phyloP scores from a whole-genome alignment of 2,329 filamentous ascomycete genomes.

The Blastomyces silverae region DNA sequence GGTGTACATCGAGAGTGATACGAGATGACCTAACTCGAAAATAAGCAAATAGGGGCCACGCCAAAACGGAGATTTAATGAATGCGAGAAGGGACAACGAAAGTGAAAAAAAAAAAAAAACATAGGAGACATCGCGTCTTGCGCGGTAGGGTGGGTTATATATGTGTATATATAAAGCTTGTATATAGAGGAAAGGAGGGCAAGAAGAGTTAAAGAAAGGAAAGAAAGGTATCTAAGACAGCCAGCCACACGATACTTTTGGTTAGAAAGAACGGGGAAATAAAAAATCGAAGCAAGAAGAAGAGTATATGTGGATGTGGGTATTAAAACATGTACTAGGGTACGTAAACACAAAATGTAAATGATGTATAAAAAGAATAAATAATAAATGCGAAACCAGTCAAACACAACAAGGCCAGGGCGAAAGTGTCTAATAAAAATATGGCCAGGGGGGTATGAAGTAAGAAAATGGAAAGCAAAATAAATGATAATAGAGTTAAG shows the following conservation, averaged over 20 bases:
- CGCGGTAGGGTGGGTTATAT: conserved; percentile 11
- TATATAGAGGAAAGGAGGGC: background rate
- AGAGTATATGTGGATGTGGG: conserved; percentile 3
- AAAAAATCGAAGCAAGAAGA: background rate
- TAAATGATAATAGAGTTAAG: conserved; percentile 17
- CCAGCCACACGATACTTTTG: conserved; percentile 1
- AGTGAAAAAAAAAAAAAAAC: background rate
- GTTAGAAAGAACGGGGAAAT: background rate
- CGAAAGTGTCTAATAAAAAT: conserved; percentile 20
- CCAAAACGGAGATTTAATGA: background rate
- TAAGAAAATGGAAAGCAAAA: conserved; percentile 15
- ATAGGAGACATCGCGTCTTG: conserved; percentile 12
- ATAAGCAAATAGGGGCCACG: background rate
- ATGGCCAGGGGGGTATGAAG: conserved; percentile 20
- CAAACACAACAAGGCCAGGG: conserved; percentile 20
- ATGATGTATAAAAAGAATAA: background rate
- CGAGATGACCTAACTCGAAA: background rate
- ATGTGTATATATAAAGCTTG: conserved; percentile 21
- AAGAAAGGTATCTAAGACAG: conserved; percentile 14
- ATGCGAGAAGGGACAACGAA: background rate
- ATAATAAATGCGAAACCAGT: conserved; percentile 22
- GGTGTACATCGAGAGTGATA: background rate
- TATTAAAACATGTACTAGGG: conserved; percentile 15
- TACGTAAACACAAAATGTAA: background rate
- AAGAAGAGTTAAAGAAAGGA: conserved; percentile 13